Percentiles rank a stretch among this genome's conserved stretches.
Conservation (phyloP, 2,329 filamentous ascomycete species). For the Aspergillus texensis region DNA sequence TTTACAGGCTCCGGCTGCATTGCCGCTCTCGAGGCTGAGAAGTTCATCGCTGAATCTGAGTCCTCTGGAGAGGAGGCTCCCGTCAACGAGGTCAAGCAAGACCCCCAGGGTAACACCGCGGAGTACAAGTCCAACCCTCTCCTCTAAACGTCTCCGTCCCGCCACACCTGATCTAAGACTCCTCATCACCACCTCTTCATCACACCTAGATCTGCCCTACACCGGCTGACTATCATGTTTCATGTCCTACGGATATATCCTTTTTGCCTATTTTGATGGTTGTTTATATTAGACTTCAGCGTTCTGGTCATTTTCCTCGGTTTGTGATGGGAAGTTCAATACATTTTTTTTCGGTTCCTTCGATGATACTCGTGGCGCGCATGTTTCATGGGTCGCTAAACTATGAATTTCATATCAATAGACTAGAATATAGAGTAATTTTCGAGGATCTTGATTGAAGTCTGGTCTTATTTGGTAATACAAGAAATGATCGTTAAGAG, state of each 20-base stretch:
- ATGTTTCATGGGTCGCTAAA: neutral
- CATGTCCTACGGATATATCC: conserved; percentile 8
- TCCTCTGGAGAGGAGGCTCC: conserved; percentile 51
- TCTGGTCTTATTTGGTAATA: neutral
- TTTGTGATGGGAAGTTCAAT: conserved; percentile 8
- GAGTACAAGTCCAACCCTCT: conserved; percentile 68
- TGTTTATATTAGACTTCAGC: conserved; percentile 27
- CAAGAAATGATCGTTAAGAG: neutral
- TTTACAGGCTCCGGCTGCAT: conserved; percentile 82
- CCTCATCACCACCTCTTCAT: neutral
- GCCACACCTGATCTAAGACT: neutral
- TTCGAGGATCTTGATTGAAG: neutral
- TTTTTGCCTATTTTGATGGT: conserved; percentile 13
- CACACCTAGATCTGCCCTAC: neutral
- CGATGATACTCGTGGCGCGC: conserved; percentile 5
- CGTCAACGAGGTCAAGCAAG: conserved; percentile 41
- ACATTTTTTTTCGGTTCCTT: conserved; percentile 3
- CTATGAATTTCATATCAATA: conserved; percentile 3
- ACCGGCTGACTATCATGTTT: conserved; percentile 6
- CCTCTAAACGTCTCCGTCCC: conserved; percentile 48
- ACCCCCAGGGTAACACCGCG: conserved; percentile 50
- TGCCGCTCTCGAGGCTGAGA: conserved; percentile 93
- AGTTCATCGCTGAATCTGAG: conserved; percentile 80
- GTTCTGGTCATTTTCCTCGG: conserved; percentile 13
- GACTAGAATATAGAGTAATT: conserved; percentile 14